Percentiles rank a stretch among this genome's conserved stretches.
phyloP scores from a whole-genome alignment of 495 filamentous ascomycete genomes.

The Trichoderma orchidacearum region DNA sequence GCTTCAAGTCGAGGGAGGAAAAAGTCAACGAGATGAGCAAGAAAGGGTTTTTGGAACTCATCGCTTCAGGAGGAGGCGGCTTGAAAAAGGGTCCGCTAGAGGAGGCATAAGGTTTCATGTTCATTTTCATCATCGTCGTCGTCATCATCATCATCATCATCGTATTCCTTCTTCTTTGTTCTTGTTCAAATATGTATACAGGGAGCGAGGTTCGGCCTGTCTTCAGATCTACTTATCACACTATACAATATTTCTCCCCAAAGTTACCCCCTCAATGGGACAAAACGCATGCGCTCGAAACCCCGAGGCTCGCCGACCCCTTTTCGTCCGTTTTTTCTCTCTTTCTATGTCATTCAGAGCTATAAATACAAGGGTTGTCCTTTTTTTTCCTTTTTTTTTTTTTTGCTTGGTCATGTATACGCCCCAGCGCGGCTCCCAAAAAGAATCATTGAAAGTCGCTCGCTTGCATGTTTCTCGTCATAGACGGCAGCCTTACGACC shows the following conservation, averaged over 20 bases:
- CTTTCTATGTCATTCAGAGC: not conserved
- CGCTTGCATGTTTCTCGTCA: slow-evolving; percentile 93
- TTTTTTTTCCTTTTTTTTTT: too few species aligned
- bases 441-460: slow-evolving; percentile 65
- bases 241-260: not conserved
- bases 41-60: slow-evolving; percentile 87
- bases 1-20: slow-evolving; percentile 61
- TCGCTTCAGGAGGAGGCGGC: slow-evolving; percentile 48
- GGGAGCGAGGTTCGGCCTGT: not conserved
- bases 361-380: slow-evolving; percentile 2
- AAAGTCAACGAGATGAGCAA: slow-evolving; percentile 88
- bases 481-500: slow-evolving; percentile 67
- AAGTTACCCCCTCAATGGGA: not conserved
- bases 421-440: not conserved
- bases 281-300: not conserved
- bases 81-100: slow-evolving; percentile 36
- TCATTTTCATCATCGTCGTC: too few species aligned
- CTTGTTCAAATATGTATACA: not conserved
- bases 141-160: too few species aligned
- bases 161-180: not conserved
- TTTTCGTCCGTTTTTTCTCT: too few species aligned
- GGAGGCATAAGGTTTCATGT: slow-evolving; percentile 24
- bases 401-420: slow-evolving; percentile 1
- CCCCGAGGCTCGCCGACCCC: not conserved
- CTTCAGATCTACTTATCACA: not conserved